Base-by-base conservation (phyloP, 768 basidiomycete genomes). In the Podaxis sp. region DNA sequence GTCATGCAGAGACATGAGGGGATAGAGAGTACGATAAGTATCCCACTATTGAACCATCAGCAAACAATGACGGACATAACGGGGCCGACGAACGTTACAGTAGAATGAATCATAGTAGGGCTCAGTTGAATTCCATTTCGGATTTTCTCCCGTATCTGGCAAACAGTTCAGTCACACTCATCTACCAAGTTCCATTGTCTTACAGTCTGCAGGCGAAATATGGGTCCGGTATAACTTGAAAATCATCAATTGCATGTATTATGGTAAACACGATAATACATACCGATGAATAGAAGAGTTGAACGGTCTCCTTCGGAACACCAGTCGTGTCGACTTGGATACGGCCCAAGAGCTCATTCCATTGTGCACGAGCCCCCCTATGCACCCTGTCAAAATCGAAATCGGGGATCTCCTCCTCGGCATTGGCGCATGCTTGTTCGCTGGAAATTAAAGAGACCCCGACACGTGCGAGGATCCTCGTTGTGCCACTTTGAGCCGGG, bases 81-180 rank as follows among this genome's bases (percentile, higher is more conserved):
- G 47, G 54, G 36, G 22, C 7, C n/a, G 9, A 66, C 81, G 17
- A 63, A 85, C 86, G 61, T 88, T 88, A 73, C 87, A 89, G 64
- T 89, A 88, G 55, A 87, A 78, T 0, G 86, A 86, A 69, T 89
- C 86, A 61, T 79, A 88, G 64, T 89, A 89, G 0, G 87, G 86
- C 64, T 87, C 86, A 0, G 78, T 78, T 0, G 86, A 88, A 54
- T 80, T 79, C 86, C 86, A 88, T 54, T 77, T 79, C 0, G 85
- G 83, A 63, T 87, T 87, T 70, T 89, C 87, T 24, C 83, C 85
- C 4, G 82, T 84, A 66, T 87, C 86, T 86, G 58, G 8, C 27
- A 17, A 33, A 37, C 22, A 8, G 33, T n/a, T 29, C 55, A 9
- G 43, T 38, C 33, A 50, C 6, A 22, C 33, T 9, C 41, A 58